These are phyloP conservation scores for Jaapia argillacea DNA, from an alignment of 768 basidiomycete species.

Conservation along the genomic window DNA sequence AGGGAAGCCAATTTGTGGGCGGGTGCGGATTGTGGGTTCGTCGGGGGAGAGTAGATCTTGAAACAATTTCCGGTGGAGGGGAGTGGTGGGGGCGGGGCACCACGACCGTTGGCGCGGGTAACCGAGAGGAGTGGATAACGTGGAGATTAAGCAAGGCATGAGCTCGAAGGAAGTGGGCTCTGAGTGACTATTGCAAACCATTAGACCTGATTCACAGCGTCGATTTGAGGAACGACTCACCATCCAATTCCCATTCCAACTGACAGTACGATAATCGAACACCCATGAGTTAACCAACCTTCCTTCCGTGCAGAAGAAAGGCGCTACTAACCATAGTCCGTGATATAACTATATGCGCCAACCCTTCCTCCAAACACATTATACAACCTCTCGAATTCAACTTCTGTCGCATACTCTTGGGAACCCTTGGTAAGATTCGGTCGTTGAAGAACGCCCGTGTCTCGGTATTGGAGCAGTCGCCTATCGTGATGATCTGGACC, in stretches of 20 bases:
- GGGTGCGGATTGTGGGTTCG: constrained; percentile 12
- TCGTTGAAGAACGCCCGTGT: constrained; percentile 58
- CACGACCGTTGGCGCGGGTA: constrained; percentile 14
- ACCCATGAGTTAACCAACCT: too few species aligned
- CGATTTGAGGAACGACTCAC: constrained; percentile 55
- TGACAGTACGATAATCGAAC: neutral
- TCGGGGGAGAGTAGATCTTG: constrained; percentile 26
- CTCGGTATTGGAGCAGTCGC: constrained; percentile 69
- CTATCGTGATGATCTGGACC: constrained; percentile 76
- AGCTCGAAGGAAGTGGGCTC: constrained; percentile 80
- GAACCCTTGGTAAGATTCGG: constrained; percentile 56
- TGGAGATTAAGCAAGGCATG: constrained; percentile 78
- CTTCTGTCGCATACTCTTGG: constrained; percentile 40
- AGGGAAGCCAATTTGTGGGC: neutral
- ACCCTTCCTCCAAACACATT: constrained; percentile 78
- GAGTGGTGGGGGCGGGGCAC: neutral
- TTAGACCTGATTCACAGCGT: constrained; percentile 77
- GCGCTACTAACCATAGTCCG: constrained; percentile 49
- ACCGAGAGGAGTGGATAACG: constrained; percentile 75
- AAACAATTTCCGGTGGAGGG: constrained; percentile 17
- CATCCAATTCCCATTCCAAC: neutral
- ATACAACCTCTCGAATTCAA: constrained; percentile 68
- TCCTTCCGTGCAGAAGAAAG: too few species aligned
- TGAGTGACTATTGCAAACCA: too few species aligned
- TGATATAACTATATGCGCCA: constrained; percentile 75